Base-by-base conservation (phyloP, 164 flowering plant genomes). In the Vitis rotundifolia region DNA sequence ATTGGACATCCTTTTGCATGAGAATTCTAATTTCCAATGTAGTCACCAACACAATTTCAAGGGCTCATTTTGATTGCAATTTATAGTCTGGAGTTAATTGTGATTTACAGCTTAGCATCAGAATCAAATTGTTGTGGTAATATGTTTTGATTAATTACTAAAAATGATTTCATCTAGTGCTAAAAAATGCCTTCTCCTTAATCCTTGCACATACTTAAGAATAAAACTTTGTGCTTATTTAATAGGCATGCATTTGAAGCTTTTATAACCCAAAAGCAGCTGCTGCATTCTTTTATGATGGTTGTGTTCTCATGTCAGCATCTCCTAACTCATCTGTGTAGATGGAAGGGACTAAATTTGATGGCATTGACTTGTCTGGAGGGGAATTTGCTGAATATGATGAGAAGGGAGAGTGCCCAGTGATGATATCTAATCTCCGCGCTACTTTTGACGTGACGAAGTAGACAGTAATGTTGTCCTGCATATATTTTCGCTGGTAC, bases 321-420 rank as follows among this genome's bases (percentile, higher is more conserved):
- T 49, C 26, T 15, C 19, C 22, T 58, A 22, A 47, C 14, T 68
- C 11, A 18, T 56, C 68, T 76, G 49, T 73, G 73, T 65, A 90
- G 95, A 31, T 78, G 47, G 73, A 61, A 7, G 95, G 92, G 26
- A 85, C 93, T 18, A 77, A 70, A 31, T 91, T 78, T 71, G 82
- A 86, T 6, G 71, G 66, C 37, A 73, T 91, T 59, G 92, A 91
- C 73, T 68, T 91, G 80, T 85, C 91, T 6, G 83, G 72, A 31
- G 93, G 83, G 18, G 97, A 91, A 8, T 91, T 66, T 69, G 68
- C 85, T 3, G 93, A 91, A 58, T 91, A 91, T 62, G 89, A 87
- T 72, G 96, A 91, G 85, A 82, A 89, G 73, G 93, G 91, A 57
- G 75, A 76, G 68, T 78, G 77, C 57, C 91, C 96, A 26, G 91